Evolutionary conservation across 225 moss, liverwort and hornwort species (phyloP).

Genomic region (Pseudisothecium myosuroides): DNA sequence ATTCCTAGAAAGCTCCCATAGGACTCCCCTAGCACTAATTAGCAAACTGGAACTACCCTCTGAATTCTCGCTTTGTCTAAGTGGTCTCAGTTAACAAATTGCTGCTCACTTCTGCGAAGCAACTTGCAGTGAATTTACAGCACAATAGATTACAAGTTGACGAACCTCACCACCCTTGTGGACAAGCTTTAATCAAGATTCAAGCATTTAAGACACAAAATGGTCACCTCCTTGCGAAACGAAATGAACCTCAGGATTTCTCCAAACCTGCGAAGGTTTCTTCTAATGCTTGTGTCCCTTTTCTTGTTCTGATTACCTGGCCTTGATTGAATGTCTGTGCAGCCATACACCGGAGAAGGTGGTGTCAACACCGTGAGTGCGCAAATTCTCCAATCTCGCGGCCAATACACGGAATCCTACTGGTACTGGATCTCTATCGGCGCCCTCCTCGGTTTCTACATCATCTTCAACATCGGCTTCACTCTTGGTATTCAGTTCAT

Average conservation of each 20-base stretch:
- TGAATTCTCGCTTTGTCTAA: not conserved
- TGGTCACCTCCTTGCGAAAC: not conserved
- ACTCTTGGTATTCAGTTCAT: constrained; percentile 31
- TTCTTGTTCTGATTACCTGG: not conserved
- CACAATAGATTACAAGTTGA: no score
- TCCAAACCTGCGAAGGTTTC: not conserved
- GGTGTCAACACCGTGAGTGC: constrained; percentile 13
- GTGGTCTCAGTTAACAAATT: not conserved
- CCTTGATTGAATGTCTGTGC: not conserved
- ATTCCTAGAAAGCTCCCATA: not conserved
- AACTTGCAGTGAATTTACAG: not conserved
- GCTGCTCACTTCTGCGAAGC: not conserved
- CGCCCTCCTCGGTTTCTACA: constrained; percentile 16
- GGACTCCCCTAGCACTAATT: not conserved
- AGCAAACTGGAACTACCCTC: not conserved
- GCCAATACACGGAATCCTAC: constrained; percentile 10
- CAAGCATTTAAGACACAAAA: not conserved
- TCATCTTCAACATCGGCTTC: constrained; percentile 41
- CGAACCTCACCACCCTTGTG: not conserved
- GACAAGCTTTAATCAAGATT: not conserved
- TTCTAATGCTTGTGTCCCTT: not conserved
- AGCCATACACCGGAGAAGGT: not conserved
- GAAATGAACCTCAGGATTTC: not conserved
- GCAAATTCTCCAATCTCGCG: constrained; percentile 8
- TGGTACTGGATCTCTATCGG: constrained; percentile 45